phyloP scores from a whole-genome alignment of 495 filamentous ascomycete genomes.

The Collariella sp. region DNA sequence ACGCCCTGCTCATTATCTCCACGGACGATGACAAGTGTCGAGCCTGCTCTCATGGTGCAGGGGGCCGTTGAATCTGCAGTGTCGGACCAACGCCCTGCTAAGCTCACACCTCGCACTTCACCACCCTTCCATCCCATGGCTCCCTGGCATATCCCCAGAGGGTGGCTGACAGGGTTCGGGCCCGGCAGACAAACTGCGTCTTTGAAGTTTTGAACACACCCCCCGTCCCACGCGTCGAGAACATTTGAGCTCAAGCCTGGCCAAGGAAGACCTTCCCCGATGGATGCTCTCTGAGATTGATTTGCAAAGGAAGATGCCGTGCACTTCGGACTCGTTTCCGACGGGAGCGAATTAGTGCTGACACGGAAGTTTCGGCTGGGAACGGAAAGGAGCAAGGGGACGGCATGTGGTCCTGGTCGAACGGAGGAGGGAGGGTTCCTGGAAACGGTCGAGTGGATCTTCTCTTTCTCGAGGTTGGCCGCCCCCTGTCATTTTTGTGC shows the following conservation, averaged over 20 bases:
- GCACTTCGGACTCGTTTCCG: neutral
- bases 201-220: neutral
- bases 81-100: conserved; percentile 5
- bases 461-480: neutral
- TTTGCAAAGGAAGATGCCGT: neutral
- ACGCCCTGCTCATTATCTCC: neutral
- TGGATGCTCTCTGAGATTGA: too few species aligned
- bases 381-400: neutral
- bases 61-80: conserved; percentile 14
- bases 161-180: neutral
- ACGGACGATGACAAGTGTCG: neutral
- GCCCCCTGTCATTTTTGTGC: neutral
- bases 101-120: neutral
- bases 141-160: conserved; percentile 3
- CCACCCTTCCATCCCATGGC: neutral
- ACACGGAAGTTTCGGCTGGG: neutral
- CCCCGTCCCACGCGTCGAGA: neutral
- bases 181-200: conserved; percentile 2
- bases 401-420: neutral
- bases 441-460: conserved; percentile 8
- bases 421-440: conserved; percentile 9
- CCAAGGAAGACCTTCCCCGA: too few species aligned
- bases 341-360: neutral
- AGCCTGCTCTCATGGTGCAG: conserved; percentile 13
- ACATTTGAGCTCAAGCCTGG: neutral